Evolutionary conservation across 805 yeast genomes (phyloP), one percentile per base, ranked within the genome.

Genomic region (Candida khao-thaluensis): DNA sequence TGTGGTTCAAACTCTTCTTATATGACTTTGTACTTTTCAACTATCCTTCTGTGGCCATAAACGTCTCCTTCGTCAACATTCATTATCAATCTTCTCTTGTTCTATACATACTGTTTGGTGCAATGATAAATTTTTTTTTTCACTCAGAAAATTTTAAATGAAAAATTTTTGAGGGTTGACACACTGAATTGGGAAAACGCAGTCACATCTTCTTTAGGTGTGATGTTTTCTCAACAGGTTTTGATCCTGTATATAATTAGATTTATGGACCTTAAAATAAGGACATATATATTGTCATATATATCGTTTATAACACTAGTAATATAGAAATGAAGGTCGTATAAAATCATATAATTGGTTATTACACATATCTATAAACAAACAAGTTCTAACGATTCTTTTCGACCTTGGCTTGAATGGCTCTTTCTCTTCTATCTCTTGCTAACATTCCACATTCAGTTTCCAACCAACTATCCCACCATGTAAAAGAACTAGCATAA

Each of bases 381-480:
- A 20, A 20, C 22, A 20, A 6, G 8, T 8, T 20, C 21, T 22
- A 22, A 32, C 21, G 41, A 31, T n/a, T 26, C 29, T 30, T 64
- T 52, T 80, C 79, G 50, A 84, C 81, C 55, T 60, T 76, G 52
- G 52, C 58, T 52, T 69, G 77, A 79, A 76, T 74, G 58, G 74
- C 76, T 45, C 60, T 71, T 62, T 85, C 95, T 70, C 96, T 78
- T 46, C 75, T 77, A 17, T 73, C 72, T 62, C 82, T 85, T 27
- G 91, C 95, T 54, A 79, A 79, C 35, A 82, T 81, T 44, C 95
- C 95, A 49, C 91, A 86, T 66, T 87, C 95, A n/a, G 99, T 90
- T 60, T 83, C 82, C 51, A 91, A 70, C 47, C 80, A 59, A 65
- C 69, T 85, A 68, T 91, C 99, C 95, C 95, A 89, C 87, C 95